phyloP scores from a whole-genome alignment of 805 yeast species.

The Hanseniaspora vineae region DNA sequence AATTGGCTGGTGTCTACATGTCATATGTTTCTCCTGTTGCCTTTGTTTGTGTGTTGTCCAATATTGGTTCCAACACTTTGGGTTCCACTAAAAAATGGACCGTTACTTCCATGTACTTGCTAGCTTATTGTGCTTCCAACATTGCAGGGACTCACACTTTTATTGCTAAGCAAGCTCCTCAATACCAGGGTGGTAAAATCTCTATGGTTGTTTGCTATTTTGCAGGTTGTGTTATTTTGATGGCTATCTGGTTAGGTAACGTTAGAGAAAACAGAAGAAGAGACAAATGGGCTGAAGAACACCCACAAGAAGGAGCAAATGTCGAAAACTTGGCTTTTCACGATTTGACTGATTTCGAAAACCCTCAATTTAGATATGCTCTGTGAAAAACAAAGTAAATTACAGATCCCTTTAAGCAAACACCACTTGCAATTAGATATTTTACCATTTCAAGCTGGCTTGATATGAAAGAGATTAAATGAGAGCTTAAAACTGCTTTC shows the following conservation, averaged over 20 bases:
- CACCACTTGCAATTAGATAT: too few species aligned
- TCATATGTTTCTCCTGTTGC: conserved; percentile 25
- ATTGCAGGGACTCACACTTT: conserved; percentile 67
- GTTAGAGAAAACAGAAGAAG: conserved; percentile 31
- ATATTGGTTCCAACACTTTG: conserved; percentile 39
- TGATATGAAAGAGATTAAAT: too few species aligned
- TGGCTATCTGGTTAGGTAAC: conserved; percentile 18
- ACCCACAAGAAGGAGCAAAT: conserved; percentile 13
- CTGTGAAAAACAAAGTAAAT: background rate
- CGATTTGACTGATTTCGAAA: conserved; percentile 31
- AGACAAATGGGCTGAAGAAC: conserved; percentile 21
- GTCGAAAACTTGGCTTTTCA: conserved; percentile 20
- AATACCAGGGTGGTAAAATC: conserved; percentile 41
- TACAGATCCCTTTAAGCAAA: too few species aligned
- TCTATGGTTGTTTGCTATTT: conserved; percentile 38
- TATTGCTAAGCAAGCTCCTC: conserved; percentile 41
- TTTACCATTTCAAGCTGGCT: too few species aligned
- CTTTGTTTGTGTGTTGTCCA: conserved; percentile 23
- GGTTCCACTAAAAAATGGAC: conserved; percentile 66
- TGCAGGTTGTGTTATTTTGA: conserved; percentile 25
- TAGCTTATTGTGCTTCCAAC: conserved; percentile 58
- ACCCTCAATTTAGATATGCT: conserved; percentile 25
- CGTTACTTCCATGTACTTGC: conserved; percentile 43
- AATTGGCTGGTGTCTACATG: conserved; percentile 29
- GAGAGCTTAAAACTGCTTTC: too few species aligned